A percentile compares a stretch with the other conserved stretches of the same genome.
Conservation (phyloP, 768 basidiomycete genomes). For the Psilocybe azurescens region DNA sequence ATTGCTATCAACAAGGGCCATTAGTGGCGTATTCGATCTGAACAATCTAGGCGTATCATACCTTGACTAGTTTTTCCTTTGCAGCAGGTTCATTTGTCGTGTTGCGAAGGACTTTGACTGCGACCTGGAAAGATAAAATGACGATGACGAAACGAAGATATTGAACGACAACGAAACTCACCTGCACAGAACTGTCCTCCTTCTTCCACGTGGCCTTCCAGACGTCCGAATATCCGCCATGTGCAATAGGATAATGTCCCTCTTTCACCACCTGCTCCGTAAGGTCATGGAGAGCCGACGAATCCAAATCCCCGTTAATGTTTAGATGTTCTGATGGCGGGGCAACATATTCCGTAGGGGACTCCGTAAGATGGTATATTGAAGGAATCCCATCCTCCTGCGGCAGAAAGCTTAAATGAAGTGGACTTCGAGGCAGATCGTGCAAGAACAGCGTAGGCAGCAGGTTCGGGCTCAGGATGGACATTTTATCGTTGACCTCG, state of each 20-base stretch:
- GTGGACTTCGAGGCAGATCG: constrained; percentile 20
- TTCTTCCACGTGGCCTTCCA: constrained; percentile 43
- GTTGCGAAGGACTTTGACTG: constrained; percentile 44
- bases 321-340: not conserved
- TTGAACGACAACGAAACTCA: constrained; percentile 9
- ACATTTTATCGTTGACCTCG: constrained; percentile 26
- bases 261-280: constrained; percentile 35
- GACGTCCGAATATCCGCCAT: constrained; percentile 51
- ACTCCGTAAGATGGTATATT: constrained; percentile 2
- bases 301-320: not conserved
- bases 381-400: constrained; percentile 9
- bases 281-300: constrained; percentile 30
- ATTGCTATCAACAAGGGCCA: constrained; percentile 25
- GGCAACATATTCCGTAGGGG: not conserved
- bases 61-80: constrained; percentile 36
- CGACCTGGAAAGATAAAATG: constrained; percentile 14
- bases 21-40: no score
- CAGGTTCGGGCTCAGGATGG: constrained; percentile 39
- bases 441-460: constrained; percentile 39
- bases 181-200: constrained; percentile 25
- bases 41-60: constrained; percentile 9
- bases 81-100: constrained; percentile 35
- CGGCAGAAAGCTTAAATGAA: constrained; percentile 11
- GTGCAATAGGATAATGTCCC: constrained; percentile 39
- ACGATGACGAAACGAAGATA: not conserved